Evolutionary conservation across 306 rosid species (phyloP).

Genomic region (Inga oerstediana): DNA sequence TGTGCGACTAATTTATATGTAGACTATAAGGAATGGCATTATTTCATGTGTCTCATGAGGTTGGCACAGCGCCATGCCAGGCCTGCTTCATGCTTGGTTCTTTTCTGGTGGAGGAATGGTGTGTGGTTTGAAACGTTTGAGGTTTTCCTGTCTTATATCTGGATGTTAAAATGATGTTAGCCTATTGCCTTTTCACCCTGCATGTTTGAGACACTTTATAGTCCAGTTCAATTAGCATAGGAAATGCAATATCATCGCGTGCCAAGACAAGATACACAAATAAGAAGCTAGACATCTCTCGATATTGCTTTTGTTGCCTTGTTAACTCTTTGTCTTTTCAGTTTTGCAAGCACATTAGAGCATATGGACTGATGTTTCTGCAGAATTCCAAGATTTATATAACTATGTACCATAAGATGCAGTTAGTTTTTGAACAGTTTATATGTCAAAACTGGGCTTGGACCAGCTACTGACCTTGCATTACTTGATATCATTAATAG

Average conservation of each 20-base stretch:
- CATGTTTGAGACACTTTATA: conserved; percentile 14
- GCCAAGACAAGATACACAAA: background rate
- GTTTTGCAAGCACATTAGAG: background rate
- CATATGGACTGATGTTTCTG: background rate
- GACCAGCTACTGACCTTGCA: background rate
- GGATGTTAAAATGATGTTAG: background rate
- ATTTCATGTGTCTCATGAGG: conserved; percentile 12
- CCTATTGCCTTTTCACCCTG: background rate
- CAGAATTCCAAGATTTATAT: background rate
- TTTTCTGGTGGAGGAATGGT: background rate
- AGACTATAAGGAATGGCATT: background rate
- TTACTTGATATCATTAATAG: background rate
- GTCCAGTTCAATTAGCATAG: background rate
- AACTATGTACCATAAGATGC: background rate
- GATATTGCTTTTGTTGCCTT: background rate
- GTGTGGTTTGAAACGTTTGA: background rate
- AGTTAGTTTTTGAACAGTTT: background rate
- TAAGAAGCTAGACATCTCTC: background rate
- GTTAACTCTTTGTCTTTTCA: background rate
- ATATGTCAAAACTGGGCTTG: conserved; percentile 4
- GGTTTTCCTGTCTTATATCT: background rate
- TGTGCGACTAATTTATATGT: background rate
- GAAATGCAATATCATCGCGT: background rate
- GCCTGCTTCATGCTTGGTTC: background rate
- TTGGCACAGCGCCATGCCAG: background rate